Conservation (phyloP, 83 land plant species). For the Diphasiastrum complanatum region DNA sequence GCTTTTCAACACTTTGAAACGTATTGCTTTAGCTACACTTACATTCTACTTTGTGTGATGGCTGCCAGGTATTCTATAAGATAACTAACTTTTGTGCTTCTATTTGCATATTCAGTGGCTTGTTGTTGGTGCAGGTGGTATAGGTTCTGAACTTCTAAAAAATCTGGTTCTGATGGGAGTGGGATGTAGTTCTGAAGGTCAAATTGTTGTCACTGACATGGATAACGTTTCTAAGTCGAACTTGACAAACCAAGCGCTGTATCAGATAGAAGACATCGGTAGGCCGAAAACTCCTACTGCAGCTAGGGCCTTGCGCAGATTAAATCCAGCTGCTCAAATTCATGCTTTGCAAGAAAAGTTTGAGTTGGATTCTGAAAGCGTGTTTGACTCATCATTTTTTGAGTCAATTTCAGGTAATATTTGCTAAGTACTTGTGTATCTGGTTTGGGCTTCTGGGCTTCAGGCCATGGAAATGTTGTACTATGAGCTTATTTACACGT, state of each 20-base stretch:
- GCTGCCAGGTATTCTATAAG: background rate
- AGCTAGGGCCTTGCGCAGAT: slow-evolving; percentile 46
- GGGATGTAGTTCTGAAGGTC: slow-evolving; percentile 44
- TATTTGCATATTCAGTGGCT: slow-evolving; percentile 39
- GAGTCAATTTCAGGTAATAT: background rate
- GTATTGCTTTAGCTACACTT: background rate
- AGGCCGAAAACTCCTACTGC: slow-evolving; percentile 41
- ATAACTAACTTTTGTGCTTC: slow-evolving; percentile 2
- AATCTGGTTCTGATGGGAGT: slow-evolving; percentile 50
- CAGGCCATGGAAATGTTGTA: too few species aligned
- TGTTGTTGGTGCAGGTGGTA: slow-evolving; percentile 55
- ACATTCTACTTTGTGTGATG: background rate
- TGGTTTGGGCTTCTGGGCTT: too few species aligned
- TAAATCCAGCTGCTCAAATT: slow-evolving; percentile 47
- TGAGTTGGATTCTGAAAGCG: background rate
- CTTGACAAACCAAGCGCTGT: slow-evolving; percentile 35
- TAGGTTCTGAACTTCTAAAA: slow-evolving; percentile 50
- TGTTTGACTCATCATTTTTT: slow-evolving; percentile 13
- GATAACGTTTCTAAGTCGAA: slow-evolving; percentile 44
- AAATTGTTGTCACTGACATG: slow-evolving; percentile 48
- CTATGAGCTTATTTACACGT: too few species aligned
- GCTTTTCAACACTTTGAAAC: too few species aligned
- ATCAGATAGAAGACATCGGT: slow-evolving; percentile 44
- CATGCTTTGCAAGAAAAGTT: slow-evolving; percentile 31
- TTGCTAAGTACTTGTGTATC: too few species aligned